phyloP scores from a whole-genome alignment of 257 asterid genomes.

The Dorcoceras hygrometricum region DNA sequence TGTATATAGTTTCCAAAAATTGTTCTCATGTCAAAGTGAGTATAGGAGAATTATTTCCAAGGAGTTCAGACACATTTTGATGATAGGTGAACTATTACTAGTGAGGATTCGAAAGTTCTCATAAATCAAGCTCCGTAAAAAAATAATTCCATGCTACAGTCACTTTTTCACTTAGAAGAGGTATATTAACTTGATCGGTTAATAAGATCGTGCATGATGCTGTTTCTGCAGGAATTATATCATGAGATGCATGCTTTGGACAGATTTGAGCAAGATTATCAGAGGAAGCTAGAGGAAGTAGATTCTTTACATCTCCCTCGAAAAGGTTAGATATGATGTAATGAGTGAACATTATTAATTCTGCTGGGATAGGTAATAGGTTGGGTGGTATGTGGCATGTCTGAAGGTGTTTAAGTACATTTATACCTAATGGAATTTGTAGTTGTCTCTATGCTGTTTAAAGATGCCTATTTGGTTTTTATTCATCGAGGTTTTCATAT shows the following conservation, averaged over 20 bases:
- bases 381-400: background rate
- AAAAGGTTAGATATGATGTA: slow-evolving; percentile 55
- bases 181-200: background rate
- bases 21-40: no score
- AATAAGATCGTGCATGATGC: slow-evolving; percentile 21
- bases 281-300: slow-evolving; percentile 84
- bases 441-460: background rate
- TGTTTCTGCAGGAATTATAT: slow-evolving; percentile 73
- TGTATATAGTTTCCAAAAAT: no score
- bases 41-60: no score
- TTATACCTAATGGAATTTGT: background rate
- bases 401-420: background rate
- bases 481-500: background rate
- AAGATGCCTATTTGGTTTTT: background rate
- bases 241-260: slow-evolving; percentile 91
- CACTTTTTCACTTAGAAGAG: slow-evolving; percentile 5
- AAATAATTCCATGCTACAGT: background rate
- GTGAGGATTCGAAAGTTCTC: background rate
- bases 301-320: slow-evolving; percentile 83
- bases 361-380: slow-evolving; percentile 12
- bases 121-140: background rate
- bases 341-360: background rate
- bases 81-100: background rate
- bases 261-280: slow-evolving; percentile 90
- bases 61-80: background rate